phyloP scores from a whole-genome alignment of 2,329 filamentous ascomycete genomes.

The Penicillium sp. region DNA sequence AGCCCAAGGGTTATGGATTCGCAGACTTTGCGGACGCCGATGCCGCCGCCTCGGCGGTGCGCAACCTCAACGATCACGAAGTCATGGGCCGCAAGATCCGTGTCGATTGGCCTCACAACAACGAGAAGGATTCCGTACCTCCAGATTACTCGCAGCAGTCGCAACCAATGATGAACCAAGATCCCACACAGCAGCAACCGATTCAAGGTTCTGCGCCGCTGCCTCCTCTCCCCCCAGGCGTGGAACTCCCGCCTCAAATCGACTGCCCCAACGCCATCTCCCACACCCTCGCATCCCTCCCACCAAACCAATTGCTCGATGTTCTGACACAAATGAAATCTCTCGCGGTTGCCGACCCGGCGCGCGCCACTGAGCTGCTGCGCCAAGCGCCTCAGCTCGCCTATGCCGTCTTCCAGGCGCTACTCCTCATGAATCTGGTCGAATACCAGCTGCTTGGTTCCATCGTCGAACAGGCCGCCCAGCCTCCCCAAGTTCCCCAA shows the following conservation, averaged over 20 bases:
- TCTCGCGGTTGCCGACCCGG: conserved; percentile 76
- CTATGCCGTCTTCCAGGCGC: conserved; percentile 91
- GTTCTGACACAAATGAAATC: conserved; percentile 93
- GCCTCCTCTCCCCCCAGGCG: conserved; percentile 78
- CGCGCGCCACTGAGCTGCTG: conserved; percentile 80
- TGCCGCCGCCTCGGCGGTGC: conserved; percentile 86
- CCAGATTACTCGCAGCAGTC: conserved; percentile 48
- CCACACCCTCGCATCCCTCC: conserved; percentile 80
- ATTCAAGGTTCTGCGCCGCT: conserved; percentile 55
- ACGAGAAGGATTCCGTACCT: conserved; percentile 65
- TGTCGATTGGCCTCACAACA: conserved; percentile 95
- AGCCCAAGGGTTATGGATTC: conserved; percentile 95
- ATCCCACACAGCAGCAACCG: conserved; percentile 37
- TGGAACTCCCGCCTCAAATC: conserved; percentile 77
- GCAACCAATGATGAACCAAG: conserved; percentile 32
- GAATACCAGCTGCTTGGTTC: conserved; percentile 78
- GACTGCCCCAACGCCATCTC: conserved; percentile 89
- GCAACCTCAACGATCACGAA: conserved; percentile 93
- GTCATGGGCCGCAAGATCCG: conserved; percentile 91
- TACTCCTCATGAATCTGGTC: conserved; percentile 88
- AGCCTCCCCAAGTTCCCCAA: conserved; percentile 41
- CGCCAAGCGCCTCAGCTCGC: conserved; percentile 86
- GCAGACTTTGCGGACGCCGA: conserved; percentile 93
- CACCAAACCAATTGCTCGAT: conserved; percentile 84
- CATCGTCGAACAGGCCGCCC: conserved; percentile 65